A percentile compares a stretch with the other conserved stretches of the same genome.
These are phyloP conservation scores for Hirsutella minnesotensis DNA, from an alignment of 2,329 filamentous ascomycete species.

Conservation along the genomic window DNA sequence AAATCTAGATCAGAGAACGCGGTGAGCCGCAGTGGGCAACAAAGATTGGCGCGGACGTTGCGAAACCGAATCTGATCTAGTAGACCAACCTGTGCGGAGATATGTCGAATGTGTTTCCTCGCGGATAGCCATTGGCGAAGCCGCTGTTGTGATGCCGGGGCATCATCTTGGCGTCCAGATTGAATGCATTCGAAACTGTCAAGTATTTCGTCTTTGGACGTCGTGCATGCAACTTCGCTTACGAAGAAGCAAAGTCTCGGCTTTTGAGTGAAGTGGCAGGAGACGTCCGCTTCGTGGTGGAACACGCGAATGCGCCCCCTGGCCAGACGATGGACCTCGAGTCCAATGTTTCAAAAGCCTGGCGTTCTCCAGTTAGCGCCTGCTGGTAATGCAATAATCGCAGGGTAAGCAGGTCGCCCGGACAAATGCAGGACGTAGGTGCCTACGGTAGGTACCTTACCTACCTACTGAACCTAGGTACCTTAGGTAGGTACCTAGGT, in stretches of 20 bases:
- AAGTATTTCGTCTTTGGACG: background rate
- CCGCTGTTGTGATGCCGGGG: conserved; percentile 66
- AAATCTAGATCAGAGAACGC: conserved; percentile 34
- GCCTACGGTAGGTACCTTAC: no score
- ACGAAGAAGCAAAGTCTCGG: background rate
- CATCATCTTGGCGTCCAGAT: conserved; percentile 53
- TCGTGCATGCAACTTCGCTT: background rate
- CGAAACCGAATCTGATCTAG: conserved; percentile 1
- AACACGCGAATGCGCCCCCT: no score
- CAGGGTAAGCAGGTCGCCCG: no score
- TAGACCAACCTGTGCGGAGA: conserved; percentile 69
- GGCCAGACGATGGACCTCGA: no score
- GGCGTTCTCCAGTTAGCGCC: no score
- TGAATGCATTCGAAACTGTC: conserved; percentile 16
- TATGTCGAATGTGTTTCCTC: conserved; percentile 70
- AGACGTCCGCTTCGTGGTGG: no score
- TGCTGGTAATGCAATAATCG: no score
- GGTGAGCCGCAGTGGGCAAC: background rate
- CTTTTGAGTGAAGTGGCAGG: background rate
- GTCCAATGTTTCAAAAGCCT: no score
- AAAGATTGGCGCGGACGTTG: background rate
- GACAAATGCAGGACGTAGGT: no score
- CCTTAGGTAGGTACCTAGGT: no score
- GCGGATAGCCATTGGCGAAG: conserved; percentile 76
- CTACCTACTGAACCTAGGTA: no score